Conservation (phyloP, 2,329 filamentous ascomycete species). For the Taxawa tesnikishii region DNA sequence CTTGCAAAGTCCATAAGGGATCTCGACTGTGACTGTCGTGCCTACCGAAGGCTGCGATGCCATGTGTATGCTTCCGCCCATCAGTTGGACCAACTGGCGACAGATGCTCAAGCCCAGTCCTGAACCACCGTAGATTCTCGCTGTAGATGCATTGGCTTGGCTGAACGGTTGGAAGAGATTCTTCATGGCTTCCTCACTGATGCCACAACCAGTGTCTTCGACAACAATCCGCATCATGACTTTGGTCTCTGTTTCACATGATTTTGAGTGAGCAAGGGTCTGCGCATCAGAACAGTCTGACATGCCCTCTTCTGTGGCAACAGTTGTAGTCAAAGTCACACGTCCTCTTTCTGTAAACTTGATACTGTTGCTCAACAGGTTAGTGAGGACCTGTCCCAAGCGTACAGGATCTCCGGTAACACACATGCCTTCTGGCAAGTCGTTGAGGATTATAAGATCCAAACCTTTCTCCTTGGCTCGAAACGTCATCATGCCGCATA, state of each 20-base stretch:
- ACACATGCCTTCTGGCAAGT: slow-evolving; percentile 2
- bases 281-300: no score
- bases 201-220: slow-evolving; percentile 6
- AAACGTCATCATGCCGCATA: slow-evolving; percentile 5
- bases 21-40: slow-evolving; percentile 2
- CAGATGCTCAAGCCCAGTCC: slow-evolving; percentile 27
- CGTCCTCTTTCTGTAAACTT: slow-evolving; percentile 6
- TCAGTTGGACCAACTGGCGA: slow-evolving; percentile 21
- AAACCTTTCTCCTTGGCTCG: slow-evolving; percentile 5
- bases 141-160: slow-evolving; percentile 6
- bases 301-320: no score
- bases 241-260: not conserved
- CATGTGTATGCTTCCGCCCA: slow-evolving; percentile 23
- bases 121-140: slow-evolving; percentile 21
- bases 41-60: slow-evolving; percentile 1
- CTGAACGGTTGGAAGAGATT: slow-evolving; percentile 7
- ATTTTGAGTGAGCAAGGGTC: not conserved
- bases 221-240: slow-evolving; percentile 4
- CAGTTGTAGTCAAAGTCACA: slow-evolving; percentile 4
- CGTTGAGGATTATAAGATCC: slow-evolving; percentile 3
- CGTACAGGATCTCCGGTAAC: slow-evolving; percentile 7
- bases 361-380: slow-evolving; percentile 7
- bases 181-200: slow-evolving; percentile 4
- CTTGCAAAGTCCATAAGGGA: no score
- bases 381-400: slow-evolving; percentile 6